Evolutionary conservation across 116 monocot species (phyloP).

Genomic region (Trichopus zeylanicus): DNA sequence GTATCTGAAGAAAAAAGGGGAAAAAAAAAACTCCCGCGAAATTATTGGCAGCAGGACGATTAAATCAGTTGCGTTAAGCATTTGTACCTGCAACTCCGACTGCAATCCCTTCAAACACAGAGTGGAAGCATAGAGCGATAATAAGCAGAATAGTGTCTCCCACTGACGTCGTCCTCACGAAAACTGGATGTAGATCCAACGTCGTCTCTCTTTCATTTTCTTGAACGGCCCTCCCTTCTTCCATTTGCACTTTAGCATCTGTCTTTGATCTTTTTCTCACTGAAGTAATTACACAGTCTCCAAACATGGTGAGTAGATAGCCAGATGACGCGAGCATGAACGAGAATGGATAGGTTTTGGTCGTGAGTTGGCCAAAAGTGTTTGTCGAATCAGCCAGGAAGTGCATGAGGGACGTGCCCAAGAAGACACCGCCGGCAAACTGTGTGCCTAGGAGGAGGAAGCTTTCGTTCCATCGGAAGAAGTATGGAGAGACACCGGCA

Average conservation of each 20-base stretch:
- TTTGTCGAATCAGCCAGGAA: conserved; percentile 46
- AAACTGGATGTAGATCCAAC: background rate
- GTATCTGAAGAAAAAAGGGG: conserved; percentile 13
- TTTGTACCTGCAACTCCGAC: conserved; percentile 48
- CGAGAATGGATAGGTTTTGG: conserved; percentile 45
- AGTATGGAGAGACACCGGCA: conserved; percentile 72
- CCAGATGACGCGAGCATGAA: conserved; percentile 61
- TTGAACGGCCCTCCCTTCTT: background rate
- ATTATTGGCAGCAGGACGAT: background rate
- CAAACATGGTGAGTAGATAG: conserved; percentile 53
- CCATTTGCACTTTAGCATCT: conserved; percentile 8
- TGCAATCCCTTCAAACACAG: conserved; percentile 79
- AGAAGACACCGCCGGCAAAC: conserved; percentile 68
- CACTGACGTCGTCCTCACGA: conserved; percentile 30
- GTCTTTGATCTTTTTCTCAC: conserved; percentile 12
- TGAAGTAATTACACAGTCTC: conserved; percentile 18
- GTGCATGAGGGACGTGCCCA: conserved; percentile 66
- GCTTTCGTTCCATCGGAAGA: conserved; percentile 65
- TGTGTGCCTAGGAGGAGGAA: conserved; percentile 70
- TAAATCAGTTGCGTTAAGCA: background rate
- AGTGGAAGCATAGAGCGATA: conserved; percentile 65
- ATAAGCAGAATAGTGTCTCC: conserved; percentile 54
- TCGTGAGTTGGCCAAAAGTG: conserved; percentile 26
- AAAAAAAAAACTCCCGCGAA: background rate
- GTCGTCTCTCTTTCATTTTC: background rate